phyloP scores from a whole-genome alignment of 768 basidiomycete genomes.

The Termitomyces sp. region DNA sequence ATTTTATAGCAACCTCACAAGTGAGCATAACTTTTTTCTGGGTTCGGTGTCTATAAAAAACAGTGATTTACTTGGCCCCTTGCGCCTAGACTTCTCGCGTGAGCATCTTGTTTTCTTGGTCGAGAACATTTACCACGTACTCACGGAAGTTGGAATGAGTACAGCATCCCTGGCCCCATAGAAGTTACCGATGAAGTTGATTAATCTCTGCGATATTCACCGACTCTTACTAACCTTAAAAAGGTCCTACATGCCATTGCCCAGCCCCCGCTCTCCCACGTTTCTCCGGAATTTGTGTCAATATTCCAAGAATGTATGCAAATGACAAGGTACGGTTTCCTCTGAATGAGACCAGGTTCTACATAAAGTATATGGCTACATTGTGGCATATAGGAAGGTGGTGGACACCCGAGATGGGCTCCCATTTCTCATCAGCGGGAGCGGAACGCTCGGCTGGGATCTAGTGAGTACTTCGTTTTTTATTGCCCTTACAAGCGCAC shows the following conservation, averaged over 20 bases:
- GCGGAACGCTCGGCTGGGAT: constrained; percentile 91
- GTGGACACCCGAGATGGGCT: constrained; percentile 63
- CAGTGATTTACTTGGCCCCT: neutral
- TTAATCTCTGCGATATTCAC: neutral
- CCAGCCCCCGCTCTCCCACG: constrained; percentile 73
- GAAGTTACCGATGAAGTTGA: constrained; percentile 32
- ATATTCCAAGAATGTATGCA: constrained; percentile 75
- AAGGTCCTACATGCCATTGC: constrained; percentile 80
- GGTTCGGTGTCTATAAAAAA: neutral
- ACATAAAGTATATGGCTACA: neutral
- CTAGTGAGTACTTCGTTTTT: constrained; percentile 36
- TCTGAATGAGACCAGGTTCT: neutral
- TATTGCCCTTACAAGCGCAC: neutral
- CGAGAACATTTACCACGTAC: neutral
- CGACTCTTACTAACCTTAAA: neutral
- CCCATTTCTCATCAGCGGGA: constrained; percentile 81
- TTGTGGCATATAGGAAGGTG: constrained; percentile 40
- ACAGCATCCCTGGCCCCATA: constrained; percentile 46
- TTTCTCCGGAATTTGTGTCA: constrained; percentile 75
- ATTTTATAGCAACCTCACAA: constrained; percentile 6
- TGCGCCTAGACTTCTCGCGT: constrained; percentile 15
- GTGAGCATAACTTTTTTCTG: neutral
- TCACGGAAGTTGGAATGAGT: neutral
- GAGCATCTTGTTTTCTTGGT: neutral
- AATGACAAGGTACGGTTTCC: constrained; percentile 50